Evolutionary conservation across 208 protist species (phyloP).

Genomic region (Leishmania arabica): DNA sequence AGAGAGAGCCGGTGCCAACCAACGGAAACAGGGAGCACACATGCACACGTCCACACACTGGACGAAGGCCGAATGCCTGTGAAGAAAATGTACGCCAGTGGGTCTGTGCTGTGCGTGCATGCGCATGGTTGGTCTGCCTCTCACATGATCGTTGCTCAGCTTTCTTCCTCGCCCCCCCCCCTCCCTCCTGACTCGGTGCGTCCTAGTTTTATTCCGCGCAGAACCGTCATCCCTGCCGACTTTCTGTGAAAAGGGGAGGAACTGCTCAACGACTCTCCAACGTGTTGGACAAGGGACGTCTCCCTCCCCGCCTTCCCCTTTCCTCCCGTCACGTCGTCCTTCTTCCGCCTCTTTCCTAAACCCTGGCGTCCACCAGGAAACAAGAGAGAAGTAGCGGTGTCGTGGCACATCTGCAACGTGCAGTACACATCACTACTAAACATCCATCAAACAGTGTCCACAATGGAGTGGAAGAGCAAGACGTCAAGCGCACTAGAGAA

Average conservation of each 20-base stretch:
- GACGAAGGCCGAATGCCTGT: neutral
- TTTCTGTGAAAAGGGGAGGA: neutral
- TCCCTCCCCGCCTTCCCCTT: neutral
- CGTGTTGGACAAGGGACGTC: neutral
- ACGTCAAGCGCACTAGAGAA: conserved; percentile 25
- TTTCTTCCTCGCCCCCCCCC: neutral
- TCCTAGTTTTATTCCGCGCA: neutral
- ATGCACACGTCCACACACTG: neutral
- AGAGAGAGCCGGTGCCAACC: neutral
- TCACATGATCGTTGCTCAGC: neutral
- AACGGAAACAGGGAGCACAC: neutral
- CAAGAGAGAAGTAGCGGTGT: neutral
- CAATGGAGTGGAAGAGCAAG: conserved; percentile 25
- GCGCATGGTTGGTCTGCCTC: neutral
- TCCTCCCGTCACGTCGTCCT: neutral
- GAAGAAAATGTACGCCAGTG: neutral
- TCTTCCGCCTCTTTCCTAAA: neutral
- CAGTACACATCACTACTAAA: neutral
- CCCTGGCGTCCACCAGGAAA: too few relatives aligned
- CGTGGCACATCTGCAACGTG: neutral
- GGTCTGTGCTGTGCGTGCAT: neutral
- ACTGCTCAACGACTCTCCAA: neutral
- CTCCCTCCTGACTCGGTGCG: neutral
- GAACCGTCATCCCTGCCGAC: neutral
- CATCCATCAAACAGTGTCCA: neutral